Evolutionary conservation across 2,329 filamentous ascomycete species (phyloP).

Genomic region (Didymella lethalis): DNA sequence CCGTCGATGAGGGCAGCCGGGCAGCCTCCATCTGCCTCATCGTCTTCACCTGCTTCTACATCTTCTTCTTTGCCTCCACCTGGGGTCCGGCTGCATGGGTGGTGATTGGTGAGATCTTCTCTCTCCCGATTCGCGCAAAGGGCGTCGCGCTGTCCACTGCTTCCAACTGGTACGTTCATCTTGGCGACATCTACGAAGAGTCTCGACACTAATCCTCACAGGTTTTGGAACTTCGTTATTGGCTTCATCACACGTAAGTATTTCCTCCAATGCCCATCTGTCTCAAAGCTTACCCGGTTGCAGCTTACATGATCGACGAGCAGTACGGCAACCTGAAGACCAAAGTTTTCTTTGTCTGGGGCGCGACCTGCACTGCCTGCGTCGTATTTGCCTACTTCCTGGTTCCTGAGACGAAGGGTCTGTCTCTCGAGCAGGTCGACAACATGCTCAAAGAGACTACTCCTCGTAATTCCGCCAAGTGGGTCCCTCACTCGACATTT

Average conservation of each 20-base stretch:
- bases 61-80: constrained; percentile 89
- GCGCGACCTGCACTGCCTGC: constrained; percentile 59
- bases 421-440: constrained; percentile 79
- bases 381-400: constrained; percentile 74
- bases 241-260: constrained; percentile 58
- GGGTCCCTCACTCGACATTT: constrained; percentile 74
- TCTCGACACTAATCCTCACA: too few relatives aligned
- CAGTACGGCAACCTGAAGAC: constrained; percentile 70
- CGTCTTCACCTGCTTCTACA: constrained; percentile 89
- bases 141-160: constrained; percentile 87
- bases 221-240: constrained; percentile 79
- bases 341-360: constrained; percentile 65
- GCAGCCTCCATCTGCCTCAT: constrained; percentile 67
- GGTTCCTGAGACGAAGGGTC: constrained; percentile 80
- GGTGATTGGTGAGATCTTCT: constrained; percentile 80
- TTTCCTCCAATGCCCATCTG: too few relatives aligned
- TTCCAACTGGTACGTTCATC: constrained; percentile 69
- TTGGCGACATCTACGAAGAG: too few relatives aligned
- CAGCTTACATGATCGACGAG: constrained; percentile 69
- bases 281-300: too few relatives aligned
- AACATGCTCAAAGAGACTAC: constrained; percentile 86
- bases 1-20: constrained; percentile 54
- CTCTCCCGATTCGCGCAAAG: constrained; percentile 84
- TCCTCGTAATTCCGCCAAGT: constrained; percentile 75
- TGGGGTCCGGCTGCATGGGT: constrained; percentile 79